Percentiles rank a stretch among this genome's conserved stretches.
Conservation (phyloP, 2,329 filamentous ascomycete genomes). For the Tolypocladium sp. region DNA sequence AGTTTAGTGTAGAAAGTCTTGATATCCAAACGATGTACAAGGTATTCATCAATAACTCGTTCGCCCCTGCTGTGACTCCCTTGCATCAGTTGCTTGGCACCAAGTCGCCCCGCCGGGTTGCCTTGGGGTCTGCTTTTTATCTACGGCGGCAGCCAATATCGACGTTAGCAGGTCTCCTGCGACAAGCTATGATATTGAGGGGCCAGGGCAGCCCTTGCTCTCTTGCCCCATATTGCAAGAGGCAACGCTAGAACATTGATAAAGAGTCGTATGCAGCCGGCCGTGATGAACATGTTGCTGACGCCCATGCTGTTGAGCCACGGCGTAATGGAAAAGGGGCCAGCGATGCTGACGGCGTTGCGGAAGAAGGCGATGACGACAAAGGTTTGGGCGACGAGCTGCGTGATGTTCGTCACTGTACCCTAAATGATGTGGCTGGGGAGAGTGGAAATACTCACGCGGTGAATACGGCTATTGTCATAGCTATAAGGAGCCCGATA, state of each 20-base stretch:
- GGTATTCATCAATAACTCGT: not conserved
- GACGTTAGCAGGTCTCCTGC: not conserved
- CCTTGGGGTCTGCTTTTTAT: not conserved
- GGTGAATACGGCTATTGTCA: conserved; percentile 8
- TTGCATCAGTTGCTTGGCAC: not conserved
- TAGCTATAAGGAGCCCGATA: conserved; percentile 9
- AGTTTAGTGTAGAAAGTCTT: not conserved
- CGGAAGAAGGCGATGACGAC: conserved; percentile 21
- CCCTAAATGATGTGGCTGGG: no score
- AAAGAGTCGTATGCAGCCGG: conserved; percentile 11
- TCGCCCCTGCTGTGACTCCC: not conserved
- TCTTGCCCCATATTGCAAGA: conserved; percentile 22
- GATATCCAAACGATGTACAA: not conserved
- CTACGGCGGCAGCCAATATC: no score
- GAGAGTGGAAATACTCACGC: conserved; percentile 8
- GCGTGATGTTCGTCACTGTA: no score
- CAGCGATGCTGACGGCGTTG: conserved; percentile 17
- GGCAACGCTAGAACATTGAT: conserved; percentile 16
- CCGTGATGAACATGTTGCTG: conserved; percentile 17
- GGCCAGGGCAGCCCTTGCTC: conserved; percentile 8
- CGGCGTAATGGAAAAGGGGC: conserved; percentile 17
- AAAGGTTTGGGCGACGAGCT: conserved; percentile 13
- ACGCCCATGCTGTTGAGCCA: conserved; percentile 22
- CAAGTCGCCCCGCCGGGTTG: not conserved
- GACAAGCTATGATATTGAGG: conserved; percentile 1